phyloP scores from a whole-genome alignment of 202 grass and related monocot genomes.

The Carex arenaria region DNA sequence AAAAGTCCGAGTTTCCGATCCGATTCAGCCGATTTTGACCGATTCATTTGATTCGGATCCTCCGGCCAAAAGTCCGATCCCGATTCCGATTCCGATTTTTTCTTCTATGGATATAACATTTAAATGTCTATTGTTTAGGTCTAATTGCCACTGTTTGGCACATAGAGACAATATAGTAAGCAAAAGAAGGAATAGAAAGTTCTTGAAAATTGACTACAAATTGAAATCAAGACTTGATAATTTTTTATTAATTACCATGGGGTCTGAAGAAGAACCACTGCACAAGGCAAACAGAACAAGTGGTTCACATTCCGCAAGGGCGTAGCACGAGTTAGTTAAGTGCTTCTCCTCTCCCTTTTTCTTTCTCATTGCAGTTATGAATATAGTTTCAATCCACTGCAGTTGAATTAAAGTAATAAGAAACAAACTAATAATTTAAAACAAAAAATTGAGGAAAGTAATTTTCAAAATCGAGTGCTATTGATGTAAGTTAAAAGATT shows the following conservation, averaged over 20 bases:
- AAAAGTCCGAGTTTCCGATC: no score
- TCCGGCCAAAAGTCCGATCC: no score
- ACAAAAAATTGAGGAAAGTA: background rate
- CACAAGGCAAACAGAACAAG: conserved; percentile 73
- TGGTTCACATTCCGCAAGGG: conserved; percentile 49
- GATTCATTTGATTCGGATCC: no score
- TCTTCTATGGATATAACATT: no score
- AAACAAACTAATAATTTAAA: background rate
- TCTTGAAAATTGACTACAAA: background rate
- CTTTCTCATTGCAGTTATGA: conserved; percentile 60
- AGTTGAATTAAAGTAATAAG: background rate
- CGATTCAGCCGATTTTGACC: no score
- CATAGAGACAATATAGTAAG: background rate
- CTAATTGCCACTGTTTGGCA: background rate
- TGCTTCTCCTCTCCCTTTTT: conserved; percentile 71
- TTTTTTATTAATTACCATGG: conserved; percentile 52
- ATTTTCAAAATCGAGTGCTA: background rate
- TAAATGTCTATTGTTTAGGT: background rate
- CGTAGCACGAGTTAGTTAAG: conserved; percentile 51
- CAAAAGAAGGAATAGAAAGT: background rate
- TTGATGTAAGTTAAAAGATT: background rate
- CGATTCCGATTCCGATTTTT: no score
- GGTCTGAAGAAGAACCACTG: conserved; percentile 75
- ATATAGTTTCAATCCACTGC: conserved; percentile 83
- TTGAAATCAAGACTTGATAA: background rate